Evolutionary conservation across 148 eudicot genomes (phyloP).

Genomic region (Salicornia ramosissima): DNA sequence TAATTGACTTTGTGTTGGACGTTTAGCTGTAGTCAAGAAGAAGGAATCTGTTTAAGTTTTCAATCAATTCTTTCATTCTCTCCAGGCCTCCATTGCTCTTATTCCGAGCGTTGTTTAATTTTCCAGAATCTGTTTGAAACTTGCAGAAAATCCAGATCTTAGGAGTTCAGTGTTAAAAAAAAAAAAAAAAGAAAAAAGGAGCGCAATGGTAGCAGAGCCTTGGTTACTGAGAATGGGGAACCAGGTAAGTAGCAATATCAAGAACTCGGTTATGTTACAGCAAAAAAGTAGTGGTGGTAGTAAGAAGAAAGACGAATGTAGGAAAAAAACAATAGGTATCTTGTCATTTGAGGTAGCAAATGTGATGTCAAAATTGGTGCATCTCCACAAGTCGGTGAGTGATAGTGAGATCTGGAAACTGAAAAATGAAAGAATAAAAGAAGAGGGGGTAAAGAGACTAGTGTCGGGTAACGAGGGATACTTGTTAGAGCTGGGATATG

Average conservation of each 20-base stretch:
- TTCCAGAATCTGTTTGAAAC: too few species aligned
- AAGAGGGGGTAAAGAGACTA: constrained; percentile 54
- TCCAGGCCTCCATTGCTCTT: too few species aligned
- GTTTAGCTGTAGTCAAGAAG: too few species aligned
- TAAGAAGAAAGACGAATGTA: constrained; percentile 23
- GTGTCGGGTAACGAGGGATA: constrained; percentile 49
- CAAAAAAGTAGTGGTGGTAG: too few species aligned
- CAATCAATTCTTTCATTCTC: too few species aligned
- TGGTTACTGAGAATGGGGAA: constrained; percentile 74
- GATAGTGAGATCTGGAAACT: constrained; percentile 51
- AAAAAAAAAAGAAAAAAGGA: too few species aligned
- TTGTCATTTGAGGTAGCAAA: constrained; percentile 89
- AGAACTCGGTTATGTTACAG: constrained; percentile 59
- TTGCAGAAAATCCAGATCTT: too few species aligned
- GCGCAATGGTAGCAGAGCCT: constrained; percentile 96
- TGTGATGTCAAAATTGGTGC: constrained; percentile 74
- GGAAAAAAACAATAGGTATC: constrained; percentile 50
- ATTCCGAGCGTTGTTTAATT: too few species aligned
- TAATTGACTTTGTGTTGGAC: too few species aligned
- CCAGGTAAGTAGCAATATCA: constrained; percentile 72
- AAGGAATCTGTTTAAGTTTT: too few species aligned
- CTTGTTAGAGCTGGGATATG: constrained; percentile 54
- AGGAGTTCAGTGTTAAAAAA: too few species aligned
- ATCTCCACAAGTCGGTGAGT: constrained; percentile 59
- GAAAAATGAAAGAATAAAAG: constrained; percentile 48